Conservation (phyloP, 2,329 filamentous ascomycete species). For the Microthyrium microscopicum region DNA sequence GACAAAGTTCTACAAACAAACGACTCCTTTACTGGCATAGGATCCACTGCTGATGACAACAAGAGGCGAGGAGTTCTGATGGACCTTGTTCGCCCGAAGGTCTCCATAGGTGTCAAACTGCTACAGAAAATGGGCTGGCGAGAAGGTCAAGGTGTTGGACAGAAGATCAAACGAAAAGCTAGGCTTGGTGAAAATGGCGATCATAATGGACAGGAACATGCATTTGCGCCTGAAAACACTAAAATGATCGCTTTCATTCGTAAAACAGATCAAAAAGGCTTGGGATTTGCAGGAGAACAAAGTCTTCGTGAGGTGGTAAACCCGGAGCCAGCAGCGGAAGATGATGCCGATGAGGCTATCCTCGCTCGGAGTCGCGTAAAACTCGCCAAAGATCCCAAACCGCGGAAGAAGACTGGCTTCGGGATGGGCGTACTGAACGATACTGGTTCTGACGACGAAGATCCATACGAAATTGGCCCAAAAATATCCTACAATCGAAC, state of each 20-base stretch:
- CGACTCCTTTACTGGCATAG: slow-evolving; percentile 59
- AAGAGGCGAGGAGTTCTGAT: slow-evolving; percentile 42
- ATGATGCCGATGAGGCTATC: slow-evolving; percentile 18
- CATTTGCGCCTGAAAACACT: slow-evolving; percentile 76
- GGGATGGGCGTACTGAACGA: slow-evolving; percentile 85
- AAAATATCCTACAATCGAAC: slow-evolving; percentile 73
- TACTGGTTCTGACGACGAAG: slow-evolving; percentile 86
- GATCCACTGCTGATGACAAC: slow-evolving; percentile 44
- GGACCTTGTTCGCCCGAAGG: slow-evolving; percentile 58
- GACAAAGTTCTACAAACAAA: slow-evolving; percentile 56
- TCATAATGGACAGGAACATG: slow-evolving; percentile 32
- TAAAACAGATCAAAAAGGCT: slow-evolving; percentile 53
- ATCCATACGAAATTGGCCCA: slow-evolving; percentile 83
- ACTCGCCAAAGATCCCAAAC: slow-evolving; percentile 16
- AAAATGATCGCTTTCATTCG: slow-evolving; percentile 47
- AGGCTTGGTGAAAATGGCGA: slow-evolving; percentile 41
- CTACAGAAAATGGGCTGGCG: slow-evolving; percentile 92
- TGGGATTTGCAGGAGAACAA: slow-evolving; percentile 44
- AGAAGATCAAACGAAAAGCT: slow-evolving; percentile 62
- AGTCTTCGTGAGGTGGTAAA: slow-evolving; percentile 9
- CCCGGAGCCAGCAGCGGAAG: slow-evolving; percentile 16
- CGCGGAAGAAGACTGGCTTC: slow-evolving; percentile 53
- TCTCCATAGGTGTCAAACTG: slow-evolving; percentile 75
- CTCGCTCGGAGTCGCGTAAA: slow-evolving; percentile 10
- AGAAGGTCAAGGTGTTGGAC: slow-evolving; percentile 81